Conservation (phyloP, 345 rosid species). For the Eucalyptus dawsonii region DNA sequence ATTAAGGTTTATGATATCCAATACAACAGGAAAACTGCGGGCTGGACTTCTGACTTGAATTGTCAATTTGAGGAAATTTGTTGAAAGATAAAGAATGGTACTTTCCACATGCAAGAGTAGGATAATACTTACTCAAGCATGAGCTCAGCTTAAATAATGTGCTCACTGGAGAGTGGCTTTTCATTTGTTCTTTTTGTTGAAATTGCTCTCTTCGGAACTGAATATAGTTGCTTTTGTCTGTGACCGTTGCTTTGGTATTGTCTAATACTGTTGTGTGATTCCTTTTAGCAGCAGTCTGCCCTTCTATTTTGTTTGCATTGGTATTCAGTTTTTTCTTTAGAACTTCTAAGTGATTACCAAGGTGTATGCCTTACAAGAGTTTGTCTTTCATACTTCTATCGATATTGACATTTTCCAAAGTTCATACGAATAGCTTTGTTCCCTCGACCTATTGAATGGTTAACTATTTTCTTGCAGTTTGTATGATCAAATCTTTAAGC, state of each 20-base stretch:
- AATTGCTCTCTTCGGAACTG: background rate
- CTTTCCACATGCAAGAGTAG: background rate
- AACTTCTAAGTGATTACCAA: background rate
- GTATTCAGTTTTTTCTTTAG: background rate
- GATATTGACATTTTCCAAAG: background rate
- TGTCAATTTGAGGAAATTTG: background rate
- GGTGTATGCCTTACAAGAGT: background rate
- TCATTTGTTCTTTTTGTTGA: background rate
- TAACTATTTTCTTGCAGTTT: constrained; percentile 31
- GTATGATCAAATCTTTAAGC: constrained; percentile 67
- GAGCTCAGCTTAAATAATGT: background rate
- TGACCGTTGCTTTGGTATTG: background rate
- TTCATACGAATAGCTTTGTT: background rate
- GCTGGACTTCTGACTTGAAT: background rate
- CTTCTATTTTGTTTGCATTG: background rate
- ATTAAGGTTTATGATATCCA: background rate
- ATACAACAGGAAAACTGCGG: background rate
- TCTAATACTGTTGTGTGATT: background rate
- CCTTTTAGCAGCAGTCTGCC: background rate
- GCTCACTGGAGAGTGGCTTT: background rate
- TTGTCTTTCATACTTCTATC: background rate
- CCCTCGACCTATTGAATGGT: too few species aligned
- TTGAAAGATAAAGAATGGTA: background rate
- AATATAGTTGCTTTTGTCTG: background rate
- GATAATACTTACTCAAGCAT: background rate